Evolutionary conservation across 2,329 filamentous ascomycete species (phyloP).

Genomic region (Fusarium miscanthi): DNA sequence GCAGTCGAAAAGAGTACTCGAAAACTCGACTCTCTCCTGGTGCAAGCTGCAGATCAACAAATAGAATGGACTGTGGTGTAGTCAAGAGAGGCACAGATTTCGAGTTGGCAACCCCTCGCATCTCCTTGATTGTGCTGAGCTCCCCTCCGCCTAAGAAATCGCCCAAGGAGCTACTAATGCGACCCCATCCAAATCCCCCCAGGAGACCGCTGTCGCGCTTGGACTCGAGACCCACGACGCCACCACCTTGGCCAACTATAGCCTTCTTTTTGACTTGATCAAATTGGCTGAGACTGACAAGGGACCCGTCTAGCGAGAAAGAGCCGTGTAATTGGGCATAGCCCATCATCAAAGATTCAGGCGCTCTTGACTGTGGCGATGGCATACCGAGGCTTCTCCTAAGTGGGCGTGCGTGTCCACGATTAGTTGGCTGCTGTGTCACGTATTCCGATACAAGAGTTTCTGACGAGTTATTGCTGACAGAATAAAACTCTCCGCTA

Average conservation of each 20-base stretch:
- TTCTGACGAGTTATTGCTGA: slow-evolving; percentile 95
- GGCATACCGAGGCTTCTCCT: slow-evolving; percentile 60
- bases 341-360: slow-evolving; percentile 95
- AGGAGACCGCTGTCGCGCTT: slow-evolving; percentile 85
- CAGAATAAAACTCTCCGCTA: slow-evolving; percentile 93
- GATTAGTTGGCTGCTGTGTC: slow-evolving; percentile 59
- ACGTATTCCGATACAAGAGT: slow-evolving; percentile 92
- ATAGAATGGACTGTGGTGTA: slow-evolving; percentile 93
- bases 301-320: slow-evolving; percentile 89
- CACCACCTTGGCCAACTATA: slow-evolving; percentile 86
- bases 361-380: slow-evolving; percentile 59
- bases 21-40: slow-evolving; percentile 91
- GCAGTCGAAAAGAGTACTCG: slow-evolving; percentile 87
- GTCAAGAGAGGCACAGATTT: slow-evolving; percentile 92
- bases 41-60: slow-evolving; percentile 88
- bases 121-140: slow-evolving; percentile 93
- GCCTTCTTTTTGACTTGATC: slow-evolving; percentile 97
- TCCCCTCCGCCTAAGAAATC: slow-evolving; percentile 88
- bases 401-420: slow-evolving; percentile 54
- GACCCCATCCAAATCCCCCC: slow-evolving; percentile 87
- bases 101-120: slow-evolving; percentile 87
- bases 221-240: slow-evolving; percentile 82
- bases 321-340: slow-evolving; percentile 94
- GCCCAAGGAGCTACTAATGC: slow-evolving; percentile 86
- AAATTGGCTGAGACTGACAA: slow-evolving; percentile 89